Evolutionary conservation across 2,329 filamentous ascomycete genomes (phyloP).

Genomic region (Colletotrichum limetticola): DNA sequence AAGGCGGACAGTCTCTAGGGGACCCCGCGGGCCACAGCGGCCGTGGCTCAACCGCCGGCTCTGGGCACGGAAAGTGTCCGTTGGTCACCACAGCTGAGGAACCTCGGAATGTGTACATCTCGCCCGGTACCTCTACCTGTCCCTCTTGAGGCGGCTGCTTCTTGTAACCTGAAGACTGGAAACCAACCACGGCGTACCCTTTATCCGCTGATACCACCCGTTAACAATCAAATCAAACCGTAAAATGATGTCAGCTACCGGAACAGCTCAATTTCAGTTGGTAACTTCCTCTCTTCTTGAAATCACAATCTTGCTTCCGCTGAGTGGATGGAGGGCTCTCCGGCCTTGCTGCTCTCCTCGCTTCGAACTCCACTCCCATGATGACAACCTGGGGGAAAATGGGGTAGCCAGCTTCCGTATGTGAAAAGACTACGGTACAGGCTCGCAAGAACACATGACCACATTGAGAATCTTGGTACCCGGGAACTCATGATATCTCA

Average conservation of each 20-base stretch:
- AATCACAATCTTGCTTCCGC: background rate
- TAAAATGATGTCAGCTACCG: background rate
- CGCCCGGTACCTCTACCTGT: background rate
- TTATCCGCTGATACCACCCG: background rate
- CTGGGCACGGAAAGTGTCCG: background rate
- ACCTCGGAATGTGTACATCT: background rate
- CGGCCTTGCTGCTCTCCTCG: background rate
- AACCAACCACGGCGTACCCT: background rate
- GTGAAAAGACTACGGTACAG: background rate
- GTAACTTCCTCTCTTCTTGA: background rate
- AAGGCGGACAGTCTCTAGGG: no score
- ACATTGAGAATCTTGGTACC: background rate
- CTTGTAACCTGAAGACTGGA: background rate
- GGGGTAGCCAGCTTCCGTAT: background rate
- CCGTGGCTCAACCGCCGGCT: background rate
- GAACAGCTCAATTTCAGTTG: background rate
- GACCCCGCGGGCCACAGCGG: background rate
- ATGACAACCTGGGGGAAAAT: conserved; percentile 19
- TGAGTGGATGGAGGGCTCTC: conserved; percentile 5
- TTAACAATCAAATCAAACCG: background rate
- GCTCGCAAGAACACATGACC: background rate
- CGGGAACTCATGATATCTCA: background rate
- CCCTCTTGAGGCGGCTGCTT: background rate
- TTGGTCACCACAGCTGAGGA: background rate
- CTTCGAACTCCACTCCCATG: conserved; percentile 17